phyloP scores from a whole-genome alignment of 2,329 filamentous ascomycete species.

The Colletotrichum sojae region DNA sequence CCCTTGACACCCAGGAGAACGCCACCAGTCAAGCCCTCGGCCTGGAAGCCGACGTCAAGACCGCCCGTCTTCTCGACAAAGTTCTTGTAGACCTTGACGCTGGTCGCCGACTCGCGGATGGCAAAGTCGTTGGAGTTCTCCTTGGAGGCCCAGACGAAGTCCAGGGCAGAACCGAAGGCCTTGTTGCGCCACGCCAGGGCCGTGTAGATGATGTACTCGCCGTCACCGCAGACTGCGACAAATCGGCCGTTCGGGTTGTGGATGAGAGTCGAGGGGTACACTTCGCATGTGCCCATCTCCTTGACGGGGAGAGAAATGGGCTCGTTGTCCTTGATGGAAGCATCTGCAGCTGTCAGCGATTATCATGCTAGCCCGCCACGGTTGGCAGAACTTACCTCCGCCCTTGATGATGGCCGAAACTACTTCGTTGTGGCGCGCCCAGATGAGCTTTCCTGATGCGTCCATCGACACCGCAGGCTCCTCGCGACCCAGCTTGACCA shows the following conservation, averaged over 20 bases:
- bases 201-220: conserved; percentile 99
- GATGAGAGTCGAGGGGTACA: conserved; percentile 93
- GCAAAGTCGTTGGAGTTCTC: conserved; percentile 99
- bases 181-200: conserved; percentile 97
- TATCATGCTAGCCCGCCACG: background rate
- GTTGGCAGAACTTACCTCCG: conserved; percentile 65
- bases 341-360: conserved; percentile 67
- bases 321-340: conserved; percentile 87
- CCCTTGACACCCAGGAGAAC: conserved; percentile 94
- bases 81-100: conserved; percentile 97
- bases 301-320: conserved; percentile 91
- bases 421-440: conserved; percentile 95
- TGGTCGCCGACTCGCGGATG: conserved; percentile 93
- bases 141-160: conserved; percentile 97
- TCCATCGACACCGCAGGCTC: conserved; percentile 99
- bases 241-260: conserved; percentile 97
- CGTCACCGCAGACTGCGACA: conserved; percentile 87
- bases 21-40: conserved; percentile 90
- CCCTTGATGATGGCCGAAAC: conserved; percentile 96
- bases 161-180: conserved; percentile 93
- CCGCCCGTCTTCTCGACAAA: conserved; percentile 93
- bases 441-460: conserved; percentile 93
- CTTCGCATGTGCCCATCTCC: conserved; percentile 94
- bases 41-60: conserved; percentile 94
- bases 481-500: conserved; percentile 97